Evolutionary conservation across 352 stramenopile species (phyloP).

Genomic region (Pythium oligandrum): DNA sequence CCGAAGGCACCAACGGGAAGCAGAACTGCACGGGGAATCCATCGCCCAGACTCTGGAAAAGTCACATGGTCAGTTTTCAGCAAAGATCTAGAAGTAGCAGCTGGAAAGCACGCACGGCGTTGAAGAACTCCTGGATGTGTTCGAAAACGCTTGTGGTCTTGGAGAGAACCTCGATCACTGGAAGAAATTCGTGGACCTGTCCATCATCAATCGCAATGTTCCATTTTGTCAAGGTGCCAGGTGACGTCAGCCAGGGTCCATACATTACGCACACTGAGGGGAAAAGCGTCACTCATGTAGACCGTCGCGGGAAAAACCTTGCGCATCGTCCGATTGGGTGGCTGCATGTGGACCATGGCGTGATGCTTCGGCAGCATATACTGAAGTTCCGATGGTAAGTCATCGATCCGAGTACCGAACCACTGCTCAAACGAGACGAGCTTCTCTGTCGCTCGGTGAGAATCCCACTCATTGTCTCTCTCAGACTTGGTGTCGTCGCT

Average conservation of each 20-base stretch:
- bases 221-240: not conserved
- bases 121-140: conserved; percentile 56
- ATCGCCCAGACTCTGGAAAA: conserved; percentile 29
- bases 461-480: conserved; percentile 19
- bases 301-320: conserved; percentile 57
- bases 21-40: conserved; percentile 73
- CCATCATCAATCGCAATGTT: not conserved
- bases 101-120: conserved; percentile 26
- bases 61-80: no score
- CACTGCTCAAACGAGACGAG: conserved; percentile 51
- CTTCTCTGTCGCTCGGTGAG: conserved; percentile 32
- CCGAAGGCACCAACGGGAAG: conserved; percentile 56
- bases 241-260: not conserved
- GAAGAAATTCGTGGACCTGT: conserved; percentile 53
- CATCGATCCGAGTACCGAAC: conserved; percentile 46
- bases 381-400: conserved; percentile 25
- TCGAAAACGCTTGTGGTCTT: conserved; percentile 65
- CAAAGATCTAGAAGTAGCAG: not conserved
- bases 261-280: conserved; percentile 34
- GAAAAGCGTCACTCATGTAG: conserved; percentile 55
- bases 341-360: conserved; percentile 48
- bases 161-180: conserved; percentile 60
- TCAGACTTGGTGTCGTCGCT: conserved; percentile 8
- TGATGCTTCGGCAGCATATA: conserved; percentile 31
- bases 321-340: conserved; percentile 36